A percentile compares a stretch with the other conserved stretches of the same genome.
Evolutionary conservation across 192 early-diverging fungal species (phyloP).

Genomic region (Phlyctochytrium bullatum): DNA sequence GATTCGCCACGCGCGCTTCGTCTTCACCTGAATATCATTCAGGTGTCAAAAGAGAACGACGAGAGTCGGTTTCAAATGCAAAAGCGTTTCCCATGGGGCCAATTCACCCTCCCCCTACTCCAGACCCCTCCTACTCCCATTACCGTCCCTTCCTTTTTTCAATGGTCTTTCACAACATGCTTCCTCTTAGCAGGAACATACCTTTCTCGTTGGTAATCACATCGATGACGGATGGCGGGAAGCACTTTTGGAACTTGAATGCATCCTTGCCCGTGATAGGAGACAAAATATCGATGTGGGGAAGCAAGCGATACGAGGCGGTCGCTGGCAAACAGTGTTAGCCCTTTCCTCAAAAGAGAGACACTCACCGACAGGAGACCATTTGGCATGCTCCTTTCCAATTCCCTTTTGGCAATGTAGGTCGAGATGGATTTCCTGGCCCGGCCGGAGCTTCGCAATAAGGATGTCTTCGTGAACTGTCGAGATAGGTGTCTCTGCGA

Average conservation of each 20-base stretch:
- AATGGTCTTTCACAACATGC: no score
- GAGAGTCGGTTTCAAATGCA: neutral
- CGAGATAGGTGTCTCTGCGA: constrained; percentile 63
- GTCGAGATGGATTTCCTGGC: constrained; percentile 81
- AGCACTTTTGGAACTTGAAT: constrained; percentile 79
- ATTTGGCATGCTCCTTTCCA: constrained; percentile 96
- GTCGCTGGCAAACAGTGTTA: constrained; percentile 54
- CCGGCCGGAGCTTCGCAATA: constrained; percentile 88
- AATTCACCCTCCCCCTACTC: no score
- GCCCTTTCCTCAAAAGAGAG: neutral
- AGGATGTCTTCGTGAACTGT: constrained; percentile 92
- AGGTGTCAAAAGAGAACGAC: neutral
- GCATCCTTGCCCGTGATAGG: constrained; percentile 84
- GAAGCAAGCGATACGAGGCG: constrained; percentile 91
- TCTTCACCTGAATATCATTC: constrained; percentile 43
- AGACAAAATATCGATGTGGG: constrained; percentile 81
- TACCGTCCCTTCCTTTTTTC: no score
- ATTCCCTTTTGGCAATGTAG: constrained; percentile 89
- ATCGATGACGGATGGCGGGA: constrained; percentile 82
- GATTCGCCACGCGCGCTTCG: constrained; percentile 79
- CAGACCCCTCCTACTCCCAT: no score
- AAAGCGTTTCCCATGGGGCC: constrained; percentile 4
- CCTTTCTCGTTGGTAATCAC: constrained; percentile 63
- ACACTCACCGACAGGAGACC: constrained; percentile 79
- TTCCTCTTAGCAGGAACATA: neutral